Conservation (phyloP, 768 basidiomycete species). For the Coprinopsis marcescibilis region DNA sequence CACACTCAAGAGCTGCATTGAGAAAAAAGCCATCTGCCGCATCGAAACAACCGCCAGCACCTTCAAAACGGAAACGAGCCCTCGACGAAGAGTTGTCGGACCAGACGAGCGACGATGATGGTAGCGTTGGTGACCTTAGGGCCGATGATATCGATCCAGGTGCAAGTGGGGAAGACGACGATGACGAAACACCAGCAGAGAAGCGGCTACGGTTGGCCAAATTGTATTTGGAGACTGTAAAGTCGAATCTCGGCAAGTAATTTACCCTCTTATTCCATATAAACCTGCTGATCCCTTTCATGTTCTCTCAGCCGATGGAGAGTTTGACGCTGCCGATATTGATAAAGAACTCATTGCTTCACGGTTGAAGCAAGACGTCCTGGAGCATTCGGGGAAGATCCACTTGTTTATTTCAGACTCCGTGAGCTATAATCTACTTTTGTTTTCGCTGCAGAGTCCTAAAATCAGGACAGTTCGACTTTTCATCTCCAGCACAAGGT, state of each 20-base stretch:
- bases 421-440: slow-evolving; percentile 33
- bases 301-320: slow-evolving; percentile 60
- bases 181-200: slow-evolving; percentile 86
- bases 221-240: slow-evolving; percentile 82
- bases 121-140: slow-evolving; percentile 62
- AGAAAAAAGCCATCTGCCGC: slow-evolving; percentile 15
- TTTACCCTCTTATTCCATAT: background rate
- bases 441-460: background rate
- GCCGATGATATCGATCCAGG: slow-evolving; percentile 43
- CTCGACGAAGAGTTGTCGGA: slow-evolving; percentile 70
- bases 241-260: slow-evolving; percentile 60
- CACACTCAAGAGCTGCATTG: slow-evolving; percentile 19
- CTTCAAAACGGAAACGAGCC: slow-evolving; percentile 22
- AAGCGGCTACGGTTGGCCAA: slow-evolving; percentile 89
- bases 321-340: slow-evolving; percentile 93
- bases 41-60: slow-evolving; percentile 14
- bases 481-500: slow-evolving; percentile 39
- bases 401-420: slow-evolving; percentile 75
- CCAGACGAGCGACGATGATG: slow-evolving; percentile 46
- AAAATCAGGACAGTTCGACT: slow-evolving; percentile 44
- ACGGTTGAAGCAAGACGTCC: slow-evolving; percentile 85
- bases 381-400: slow-evolving; percentile 84
- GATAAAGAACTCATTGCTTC: slow-evolving; percentile 90
- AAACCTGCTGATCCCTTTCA: background rate
- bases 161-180: slow-evolving; percentile 77